Evolutionary conservation across 805 yeast species (phyloP).

Genomic region (Scheffersomyces stipitis): DNA sequence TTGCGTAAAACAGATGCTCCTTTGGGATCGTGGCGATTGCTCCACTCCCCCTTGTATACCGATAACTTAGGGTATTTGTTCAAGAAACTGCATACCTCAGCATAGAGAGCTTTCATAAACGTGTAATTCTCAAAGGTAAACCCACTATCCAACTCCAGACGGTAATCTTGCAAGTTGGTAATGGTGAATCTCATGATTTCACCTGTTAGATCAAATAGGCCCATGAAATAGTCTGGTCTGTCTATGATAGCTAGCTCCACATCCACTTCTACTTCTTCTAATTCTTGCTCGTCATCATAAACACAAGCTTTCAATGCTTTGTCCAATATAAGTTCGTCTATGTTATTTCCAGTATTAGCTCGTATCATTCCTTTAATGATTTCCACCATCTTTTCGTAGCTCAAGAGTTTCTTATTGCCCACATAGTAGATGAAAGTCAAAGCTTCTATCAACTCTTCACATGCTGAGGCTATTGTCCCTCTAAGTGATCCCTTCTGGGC

Average conservation of each 20-base stretch:
- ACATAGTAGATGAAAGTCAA: constrained; percentile 22
- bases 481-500: constrained; percentile 13
- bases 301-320: neutral
- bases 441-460: constrained; percentile 28
- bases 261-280: constrained; percentile 1
- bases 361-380: neutral
- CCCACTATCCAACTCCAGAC: constrained; percentile 9
- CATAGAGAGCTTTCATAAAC: constrained; percentile 16
- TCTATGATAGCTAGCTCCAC: constrained; percentile 6
- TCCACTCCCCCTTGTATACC: constrained; percentile 17
- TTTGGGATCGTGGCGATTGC: constrained; percentile 10
- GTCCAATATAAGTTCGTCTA: neutral
- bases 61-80: constrained; percentile 16
- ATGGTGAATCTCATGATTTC: constrained; percentile 42
- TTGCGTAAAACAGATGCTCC: constrained; percentile 13
- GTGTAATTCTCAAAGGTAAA: constrained; percentile 11
- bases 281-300: neutral
- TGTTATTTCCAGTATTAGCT: neutral
- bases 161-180: constrained; percentile 16
- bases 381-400: constrained; percentile 10
- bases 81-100: constrained; percentile 9
- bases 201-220: constrained; percentile 42
- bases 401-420: constrained; percentile 9
- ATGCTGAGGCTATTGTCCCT: constrained; percentile 21
- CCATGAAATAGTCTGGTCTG: constrained; percentile 36